Conservation (phyloP, 1,139 yeast species). For the Magnusiomyces paraingens region DNA sequence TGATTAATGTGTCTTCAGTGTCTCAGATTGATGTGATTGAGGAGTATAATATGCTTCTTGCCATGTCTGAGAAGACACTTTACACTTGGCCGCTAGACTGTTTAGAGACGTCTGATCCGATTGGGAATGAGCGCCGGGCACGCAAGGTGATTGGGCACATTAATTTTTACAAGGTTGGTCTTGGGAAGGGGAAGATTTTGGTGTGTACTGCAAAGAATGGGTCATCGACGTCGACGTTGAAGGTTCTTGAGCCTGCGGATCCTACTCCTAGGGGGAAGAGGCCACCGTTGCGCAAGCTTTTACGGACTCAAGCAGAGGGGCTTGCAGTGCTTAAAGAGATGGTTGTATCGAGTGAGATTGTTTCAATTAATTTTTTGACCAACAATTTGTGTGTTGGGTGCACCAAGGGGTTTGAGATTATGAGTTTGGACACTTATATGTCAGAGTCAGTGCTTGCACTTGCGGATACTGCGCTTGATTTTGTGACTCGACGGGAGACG, state of each 20-base stretch:
- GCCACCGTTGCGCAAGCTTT: conserved; percentile 44
- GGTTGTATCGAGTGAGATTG: conserved; percentile 78
- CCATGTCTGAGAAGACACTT: conserved; percentile 74
- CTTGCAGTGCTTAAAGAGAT: conserved; percentile 75
- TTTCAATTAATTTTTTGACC: conserved; percentile 83
- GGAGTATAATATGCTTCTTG: conserved; percentile 78
- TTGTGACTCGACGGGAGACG: conserved; percentile 81
- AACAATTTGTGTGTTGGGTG: conserved; percentile 91
- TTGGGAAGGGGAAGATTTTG: conserved; percentile 79
- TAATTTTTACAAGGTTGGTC: conserved; percentile 85
- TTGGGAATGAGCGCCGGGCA: conserved; percentile 65
- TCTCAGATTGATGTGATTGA: conserved; percentile 89
- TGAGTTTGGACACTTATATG: conserved; percentile 66
- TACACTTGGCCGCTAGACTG: conserved; percentile 83
- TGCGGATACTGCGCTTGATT: conserved; percentile 93
- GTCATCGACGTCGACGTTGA: conserved; percentile 63
- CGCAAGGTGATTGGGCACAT: conserved; percentile 80
- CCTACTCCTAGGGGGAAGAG: conserved; percentile 36
- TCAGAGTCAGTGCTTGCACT: conserved; percentile 82
- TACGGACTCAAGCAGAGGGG: conserved; percentile 39
- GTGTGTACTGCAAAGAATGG: conserved; percentile 86
- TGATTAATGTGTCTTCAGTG: conserved; percentile 69
- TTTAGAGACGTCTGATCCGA: conserved; percentile 48
- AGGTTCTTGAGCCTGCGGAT: conserved; percentile 81
- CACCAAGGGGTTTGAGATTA: conserved; percentile 92